These are phyloP conservation scores for Umbelopsis sp. DNA, from an alignment of 371 early-diverging fungal species.

Conservation along the genomic window DNA sequence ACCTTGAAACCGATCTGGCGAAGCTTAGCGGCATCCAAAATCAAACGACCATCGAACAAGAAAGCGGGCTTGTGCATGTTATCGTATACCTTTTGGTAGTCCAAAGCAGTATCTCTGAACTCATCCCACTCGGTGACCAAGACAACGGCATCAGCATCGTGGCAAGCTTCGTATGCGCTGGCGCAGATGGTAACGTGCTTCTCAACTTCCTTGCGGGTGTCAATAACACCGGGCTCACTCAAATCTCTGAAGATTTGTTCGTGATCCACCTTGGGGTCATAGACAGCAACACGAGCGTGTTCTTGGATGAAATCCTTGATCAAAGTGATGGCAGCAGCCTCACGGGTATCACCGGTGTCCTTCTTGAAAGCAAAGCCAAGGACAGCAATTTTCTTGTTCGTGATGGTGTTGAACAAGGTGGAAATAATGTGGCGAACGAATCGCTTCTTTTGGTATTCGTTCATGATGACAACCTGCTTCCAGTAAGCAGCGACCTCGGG, in stretches of 20 bases:
- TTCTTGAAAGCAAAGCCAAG: slow-evolving; percentile 97
- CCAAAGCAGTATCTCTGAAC: slow-evolving; percentile 72
- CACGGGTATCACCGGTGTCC: slow-evolving; percentile 95
- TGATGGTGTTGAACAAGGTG: slow-evolving; percentile 85
- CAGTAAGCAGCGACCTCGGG: slow-evolving; percentile 95
- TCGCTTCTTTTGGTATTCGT: slow-evolving; percentile 92
- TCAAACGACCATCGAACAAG: slow-evolving; percentile 92
- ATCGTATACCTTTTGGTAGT: slow-evolving; percentile 75
- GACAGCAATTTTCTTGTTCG: slow-evolving; percentile 82
- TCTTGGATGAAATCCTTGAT: slow-evolving; percentile 83
- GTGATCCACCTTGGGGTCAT: slow-evolving; percentile 90
- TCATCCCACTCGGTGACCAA: slow-evolving; percentile 94
- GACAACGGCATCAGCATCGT: slow-evolving; percentile 83
- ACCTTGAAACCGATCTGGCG: slow-evolving; percentile 86
- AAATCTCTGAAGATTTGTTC: slow-evolving; percentile 85
- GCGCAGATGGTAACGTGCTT: slow-evolving; percentile 67
- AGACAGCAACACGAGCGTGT: slow-evolving; percentile 79
- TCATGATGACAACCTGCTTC: slow-evolving; percentile 89
- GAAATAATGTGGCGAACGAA: slow-evolving; percentile 77
- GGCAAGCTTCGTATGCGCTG: slow-evolving; percentile 70
- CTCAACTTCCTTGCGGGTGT: slow-evolving; percentile 63
- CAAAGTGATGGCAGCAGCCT: slow-evolving; percentile 89
- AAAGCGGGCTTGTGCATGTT: slow-evolving; percentile 90
- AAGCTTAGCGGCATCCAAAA: slow-evolving; percentile 77
- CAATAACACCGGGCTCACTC: slow-evolving; percentile 71